A percentile compares a stretch with the other conserved stretches of the same genome.
Evolutionary conservation across 2,329 filamentous ascomycete genomes (phyloP).

Genomic region (Neurospora sp.): DNA sequence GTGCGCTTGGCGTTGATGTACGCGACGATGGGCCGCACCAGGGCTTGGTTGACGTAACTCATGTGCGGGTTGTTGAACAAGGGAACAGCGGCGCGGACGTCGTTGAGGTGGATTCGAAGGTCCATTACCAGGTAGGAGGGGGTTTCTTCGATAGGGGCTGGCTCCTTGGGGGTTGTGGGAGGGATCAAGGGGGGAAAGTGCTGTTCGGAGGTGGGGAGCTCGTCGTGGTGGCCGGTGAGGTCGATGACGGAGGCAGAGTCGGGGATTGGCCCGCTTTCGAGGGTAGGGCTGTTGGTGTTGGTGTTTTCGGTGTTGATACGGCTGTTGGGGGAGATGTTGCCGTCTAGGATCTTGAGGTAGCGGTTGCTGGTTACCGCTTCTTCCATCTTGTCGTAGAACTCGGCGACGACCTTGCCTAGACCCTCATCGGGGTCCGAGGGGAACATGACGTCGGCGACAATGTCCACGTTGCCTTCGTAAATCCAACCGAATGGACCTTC

Average conservation of each 20-base stretch:
- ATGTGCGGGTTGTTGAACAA: slow-evolving; percentile 77
- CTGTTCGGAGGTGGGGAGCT: not conserved
- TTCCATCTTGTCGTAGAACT: slow-evolving; percentile 93
- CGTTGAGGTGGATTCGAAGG: slow-evolving; percentile 87
- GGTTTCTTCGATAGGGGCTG: slow-evolving; percentile 37
- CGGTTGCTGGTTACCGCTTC: slow-evolving; percentile 77
- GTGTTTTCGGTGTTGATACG: slow-evolving; percentile 12
- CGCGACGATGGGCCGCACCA: slow-evolving; percentile 90
- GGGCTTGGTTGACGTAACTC: slow-evolving; percentile 91
- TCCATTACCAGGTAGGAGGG: slow-evolving; percentile 87
- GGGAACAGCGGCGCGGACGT: slow-evolving; percentile 85
- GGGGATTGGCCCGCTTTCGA: slow-evolving; percentile 3
- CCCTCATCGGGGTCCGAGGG: slow-evolving; percentile 81
- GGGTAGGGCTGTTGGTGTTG: slow-evolving; percentile 1
- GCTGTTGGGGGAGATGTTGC: slow-evolving; percentile 23
- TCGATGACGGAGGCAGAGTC: not conserved
- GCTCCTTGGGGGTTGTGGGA: slow-evolving; percentile 1
- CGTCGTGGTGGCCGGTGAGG: not conserved
- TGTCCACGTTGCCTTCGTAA: slow-evolving; percentile 91
- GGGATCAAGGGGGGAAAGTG: not conserved
- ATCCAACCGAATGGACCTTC: slow-evolving; percentile 97
- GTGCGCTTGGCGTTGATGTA: slow-evolving; percentile 95
- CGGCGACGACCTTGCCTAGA: slow-evolving; percentile 88
- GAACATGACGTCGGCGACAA: slow-evolving; percentile 91
- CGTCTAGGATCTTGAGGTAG: slow-evolving; percentile 49